Conservation (phyloP, 331 rosid genomes). For the Rhamnella rubrinervis region DNA sequence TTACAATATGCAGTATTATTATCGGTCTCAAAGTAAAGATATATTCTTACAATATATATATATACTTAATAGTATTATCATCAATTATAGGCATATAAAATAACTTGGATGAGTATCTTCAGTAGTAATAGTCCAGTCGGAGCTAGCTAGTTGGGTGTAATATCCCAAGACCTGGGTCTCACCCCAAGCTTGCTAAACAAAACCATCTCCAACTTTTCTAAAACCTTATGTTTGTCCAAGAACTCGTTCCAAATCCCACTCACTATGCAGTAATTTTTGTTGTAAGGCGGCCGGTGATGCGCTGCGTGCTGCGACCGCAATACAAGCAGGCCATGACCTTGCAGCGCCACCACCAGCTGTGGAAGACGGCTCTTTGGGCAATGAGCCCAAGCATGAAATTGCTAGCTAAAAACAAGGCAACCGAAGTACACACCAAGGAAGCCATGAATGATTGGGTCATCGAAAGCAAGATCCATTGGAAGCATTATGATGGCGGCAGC, state of each 20-base stretch:
- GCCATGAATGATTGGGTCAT: slow-evolving; percentile 52
- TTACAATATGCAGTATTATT: too few relatives aligned
- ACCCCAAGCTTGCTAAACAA: slow-evolving; percentile 61
- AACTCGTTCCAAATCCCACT: slow-evolving; percentile 85
- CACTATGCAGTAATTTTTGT: slow-evolving; percentile 82
- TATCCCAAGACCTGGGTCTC: slow-evolving; percentile 78
- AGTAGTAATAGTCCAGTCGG: slow-evolving; percentile 45
- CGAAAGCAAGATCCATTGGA: slow-evolving; percentile 49
- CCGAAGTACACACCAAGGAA: slow-evolving; percentile 60
- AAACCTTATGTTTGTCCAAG: slow-evolving; percentile 57
- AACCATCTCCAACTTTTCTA: slow-evolving; percentile 73
- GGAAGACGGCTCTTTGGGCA: slow-evolving; percentile 77
- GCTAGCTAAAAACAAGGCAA: slow-evolving; percentile 94
- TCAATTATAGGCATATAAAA: too few relatives aligned
- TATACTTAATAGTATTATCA: too few relatives aligned
- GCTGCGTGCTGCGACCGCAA: slow-evolving; percentile 64
- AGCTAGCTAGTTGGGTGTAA: slow-evolving; percentile 46
- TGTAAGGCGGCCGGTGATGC: slow-evolving; percentile 74
- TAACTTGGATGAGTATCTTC: slow-evolving; percentile 43
- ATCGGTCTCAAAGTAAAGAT: too few relatives aligned
- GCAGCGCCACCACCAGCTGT: slow-evolving; percentile 46
- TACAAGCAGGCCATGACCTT: slow-evolving; percentile 60
- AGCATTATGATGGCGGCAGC: slow-evolving; percentile 53
- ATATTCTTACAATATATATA: neutral
- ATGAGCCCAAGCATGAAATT: slow-evolving; percentile 95